These are phyloP conservation scores for Tripterygium wilfordii DNA, from an alignment of 177 flowering plant species.

Conservation along the genomic window DNA sequence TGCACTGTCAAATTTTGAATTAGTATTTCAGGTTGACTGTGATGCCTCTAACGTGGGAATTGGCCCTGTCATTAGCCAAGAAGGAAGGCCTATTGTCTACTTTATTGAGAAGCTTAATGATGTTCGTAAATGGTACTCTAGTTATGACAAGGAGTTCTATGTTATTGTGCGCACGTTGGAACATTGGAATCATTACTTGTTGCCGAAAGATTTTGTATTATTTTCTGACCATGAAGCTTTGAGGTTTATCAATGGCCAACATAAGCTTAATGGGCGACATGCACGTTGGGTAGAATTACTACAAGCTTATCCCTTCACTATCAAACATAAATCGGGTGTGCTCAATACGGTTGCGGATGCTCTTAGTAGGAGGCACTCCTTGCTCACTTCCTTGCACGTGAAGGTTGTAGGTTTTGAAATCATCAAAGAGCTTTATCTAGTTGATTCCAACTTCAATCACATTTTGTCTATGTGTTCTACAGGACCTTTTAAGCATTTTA, in stretches of 20 bases:
- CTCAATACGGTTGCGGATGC: too few species aligned
- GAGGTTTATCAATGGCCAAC: background rate
- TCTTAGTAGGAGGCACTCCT: too few species aligned
- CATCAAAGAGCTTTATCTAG: too few species aligned
- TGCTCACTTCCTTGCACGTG: too few species aligned
- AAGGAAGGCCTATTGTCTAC: background rate
- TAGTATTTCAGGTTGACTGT: background rate
- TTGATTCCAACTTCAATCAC: too few species aligned
- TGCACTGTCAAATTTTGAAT: slow-evolving; percentile 2
- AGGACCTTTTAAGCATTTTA: too few species aligned
- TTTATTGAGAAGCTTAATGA: slow-evolving; percentile 1
- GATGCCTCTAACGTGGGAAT: background rate
- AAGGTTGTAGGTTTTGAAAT: too few species aligned
- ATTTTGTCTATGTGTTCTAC: too few species aligned
- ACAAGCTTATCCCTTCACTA: too few species aligned
- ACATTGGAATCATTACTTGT: background rate
- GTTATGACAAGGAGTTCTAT: background rate
- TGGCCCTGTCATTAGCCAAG: slow-evolving; percentile 1
- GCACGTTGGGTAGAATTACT: background rate
- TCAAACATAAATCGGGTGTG: too few species aligned
- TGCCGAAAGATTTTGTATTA: background rate
- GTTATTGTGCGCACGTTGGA: background rate
- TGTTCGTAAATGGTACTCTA: background rate
- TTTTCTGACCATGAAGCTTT: background rate
- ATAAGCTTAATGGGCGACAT: background rate